A percentile compares a stretch with the other conserved stretches of the same genome.
phyloP scores from a whole-genome alignment of 805 yeast genomes.

The Starmerella geochares region DNA sequence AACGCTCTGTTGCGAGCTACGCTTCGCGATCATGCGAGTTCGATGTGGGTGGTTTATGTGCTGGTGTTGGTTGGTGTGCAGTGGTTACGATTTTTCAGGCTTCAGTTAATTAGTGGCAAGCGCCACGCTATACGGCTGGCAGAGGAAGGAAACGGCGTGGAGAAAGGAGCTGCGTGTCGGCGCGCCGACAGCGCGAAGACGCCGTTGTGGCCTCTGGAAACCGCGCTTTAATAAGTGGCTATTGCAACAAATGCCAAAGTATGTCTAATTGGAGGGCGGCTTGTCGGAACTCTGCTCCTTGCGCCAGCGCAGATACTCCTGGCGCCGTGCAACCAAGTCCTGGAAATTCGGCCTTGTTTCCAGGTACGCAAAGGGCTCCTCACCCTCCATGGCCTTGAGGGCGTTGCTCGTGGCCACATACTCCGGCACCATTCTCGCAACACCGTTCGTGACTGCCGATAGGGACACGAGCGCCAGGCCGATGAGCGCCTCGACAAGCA shows the following conservation, averaged over 20 bases:
- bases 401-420: conserved; percentile 41
- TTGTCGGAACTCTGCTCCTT: background rate
- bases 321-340: conserved; percentile 40
- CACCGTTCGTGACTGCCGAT: conserved; percentile 30
- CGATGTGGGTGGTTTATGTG: background rate
- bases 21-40: conserved; percentile 20
- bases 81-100: conserved; percentile 1
- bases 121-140: background rate
- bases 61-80: too few species aligned
- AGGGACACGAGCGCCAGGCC: conserved; percentile 39
- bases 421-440: conserved; percentile 39
- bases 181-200: too few species aligned
- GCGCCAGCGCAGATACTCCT: conserved; percentile 33
- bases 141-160: too few species aligned
- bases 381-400: conserved; percentile 42
- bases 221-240: too few species aligned
- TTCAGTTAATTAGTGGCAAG: background rate
- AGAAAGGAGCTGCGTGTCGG: too few species aligned
- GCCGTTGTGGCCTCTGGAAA: too few species aligned
- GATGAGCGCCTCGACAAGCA: conserved; percentile 41
- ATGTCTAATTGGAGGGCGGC: too few species aligned
- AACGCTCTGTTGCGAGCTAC: conserved; percentile 24
- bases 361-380: conserved; percentile 38
- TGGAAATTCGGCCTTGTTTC: conserved; percentile 46
- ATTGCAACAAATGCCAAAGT: too few species aligned